These are phyloP conservation scores for Ganoderma boninense DNA, from an alignment of 1,284 basidiomycete genomes.

Conservation along the genomic window DNA sequence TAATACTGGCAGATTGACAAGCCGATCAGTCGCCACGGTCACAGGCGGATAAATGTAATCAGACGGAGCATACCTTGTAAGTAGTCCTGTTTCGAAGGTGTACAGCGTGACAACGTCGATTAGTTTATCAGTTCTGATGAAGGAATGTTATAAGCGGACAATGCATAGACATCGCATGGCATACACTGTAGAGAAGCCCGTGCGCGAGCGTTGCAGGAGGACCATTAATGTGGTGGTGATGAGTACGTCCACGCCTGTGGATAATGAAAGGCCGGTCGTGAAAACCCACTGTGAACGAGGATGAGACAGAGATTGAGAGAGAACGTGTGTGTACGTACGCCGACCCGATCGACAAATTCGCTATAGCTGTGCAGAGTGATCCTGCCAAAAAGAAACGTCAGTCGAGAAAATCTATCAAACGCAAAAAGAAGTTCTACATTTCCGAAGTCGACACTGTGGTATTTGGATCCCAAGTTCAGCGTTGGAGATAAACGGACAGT, in stretches of 20 bases:
- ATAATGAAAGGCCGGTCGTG: conserved; percentile 60
- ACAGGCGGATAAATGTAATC: background rate
- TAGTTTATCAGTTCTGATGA: conserved; percentile 52
- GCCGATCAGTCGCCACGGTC: conserved; percentile 17
- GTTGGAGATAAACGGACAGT: background rate
- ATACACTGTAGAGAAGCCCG: conserved; percentile 50
- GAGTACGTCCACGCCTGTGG: conserved; percentile 57
- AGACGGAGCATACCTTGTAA: conserved; percentile 53
- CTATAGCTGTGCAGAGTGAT: conserved; percentile 44
- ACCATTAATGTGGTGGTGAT: conserved; percentile 57
- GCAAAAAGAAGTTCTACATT: conserved; percentile 40
- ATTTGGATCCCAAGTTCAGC: background rate
- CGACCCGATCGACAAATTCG: conserved; percentile 33
- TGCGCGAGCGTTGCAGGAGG: conserved; percentile 53
- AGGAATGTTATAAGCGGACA: background rate
- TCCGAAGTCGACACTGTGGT: conserved; percentile 44
- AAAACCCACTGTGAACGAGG: conserved; percentile 58
- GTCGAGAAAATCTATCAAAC: background rate
- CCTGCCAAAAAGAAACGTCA: conserved; percentile 35
- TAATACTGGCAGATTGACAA: conserved; percentile 43
- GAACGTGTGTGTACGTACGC: conserved; percentile 23
- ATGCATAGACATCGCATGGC: conserved; percentile 7
- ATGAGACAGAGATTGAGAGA: conserved; percentile 2
- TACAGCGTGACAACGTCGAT: conserved; percentile 60
- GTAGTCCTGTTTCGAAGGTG: conserved; percentile 58